phyloP scores from a whole-genome alignment of 345 rosid genomes.

The Citrus mangshanensis region DNA sequence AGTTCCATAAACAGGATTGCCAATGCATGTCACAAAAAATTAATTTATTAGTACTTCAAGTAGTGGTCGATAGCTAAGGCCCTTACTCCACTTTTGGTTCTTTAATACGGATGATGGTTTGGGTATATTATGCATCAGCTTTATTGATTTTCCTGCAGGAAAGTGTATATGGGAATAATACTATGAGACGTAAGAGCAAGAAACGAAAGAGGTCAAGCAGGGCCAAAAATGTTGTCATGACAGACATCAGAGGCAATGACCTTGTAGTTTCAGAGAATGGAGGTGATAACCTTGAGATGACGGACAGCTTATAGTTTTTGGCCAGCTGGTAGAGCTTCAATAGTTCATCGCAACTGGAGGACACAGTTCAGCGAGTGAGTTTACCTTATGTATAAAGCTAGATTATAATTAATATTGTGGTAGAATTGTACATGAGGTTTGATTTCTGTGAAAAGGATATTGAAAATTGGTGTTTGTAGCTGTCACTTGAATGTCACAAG shows the following conservation, averaged over 20 bases:
- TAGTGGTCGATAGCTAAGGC: neutral
- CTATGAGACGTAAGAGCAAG: slow-evolving; percentile 30
- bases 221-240: slow-evolving; percentile 12
- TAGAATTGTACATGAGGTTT: neutral
- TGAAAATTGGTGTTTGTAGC: neutral
- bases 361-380: neutral
- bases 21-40: neutral
- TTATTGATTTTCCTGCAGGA: slow-evolving; percentile 31
- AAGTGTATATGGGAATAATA: slow-evolving; percentile 15
- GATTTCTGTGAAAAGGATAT: neutral
- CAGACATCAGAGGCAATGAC: neutral
- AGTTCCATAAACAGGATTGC: neutral
- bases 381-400: neutral
- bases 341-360: neutral
- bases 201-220: slow-evolving; percentile 43
- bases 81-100: neutral
- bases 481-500: neutral
- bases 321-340: slow-evolving; percentile 4
- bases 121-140: neutral
- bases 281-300: neutral
- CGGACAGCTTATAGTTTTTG: neutral
- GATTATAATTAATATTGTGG: neutral
- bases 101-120: neutral
- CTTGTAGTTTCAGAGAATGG: neutral
- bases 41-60: neutral